These are phyloP conservation scores for Populus pruinosa DNA, from an alignment of 345 rosid species.

Conservation along the genomic window DNA sequence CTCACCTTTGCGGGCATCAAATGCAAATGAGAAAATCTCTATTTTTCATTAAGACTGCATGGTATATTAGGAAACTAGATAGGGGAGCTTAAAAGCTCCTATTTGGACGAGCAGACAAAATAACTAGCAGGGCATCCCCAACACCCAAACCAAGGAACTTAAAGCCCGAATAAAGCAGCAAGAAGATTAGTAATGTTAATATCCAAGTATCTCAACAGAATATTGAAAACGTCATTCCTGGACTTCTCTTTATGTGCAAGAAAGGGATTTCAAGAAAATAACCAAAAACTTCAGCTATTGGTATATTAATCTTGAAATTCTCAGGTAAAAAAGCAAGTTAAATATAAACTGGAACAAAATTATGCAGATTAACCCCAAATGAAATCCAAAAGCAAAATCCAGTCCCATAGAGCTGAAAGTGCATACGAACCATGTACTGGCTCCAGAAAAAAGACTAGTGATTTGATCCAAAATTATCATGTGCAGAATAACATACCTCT, in stretches of 20 bases:
- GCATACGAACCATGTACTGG: background rate
- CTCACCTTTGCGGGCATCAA: background rate
- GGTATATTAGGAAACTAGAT: background rate
- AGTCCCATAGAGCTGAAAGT: background rate
- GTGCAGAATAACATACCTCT: slow-evolving; percentile 53
- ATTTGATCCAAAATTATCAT: background rate
- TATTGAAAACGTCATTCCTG: background rate
- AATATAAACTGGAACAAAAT: background rate
- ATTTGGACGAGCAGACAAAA: background rate
- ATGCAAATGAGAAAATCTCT: background rate
- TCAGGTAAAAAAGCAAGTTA: background rate
- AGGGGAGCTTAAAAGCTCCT: background rate
- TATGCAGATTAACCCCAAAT: background rate
- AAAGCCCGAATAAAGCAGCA: background rate
- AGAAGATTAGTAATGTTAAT: background rate
- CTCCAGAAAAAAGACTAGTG: background rate
- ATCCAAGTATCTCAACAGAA: background rate
- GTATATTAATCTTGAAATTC: background rate
- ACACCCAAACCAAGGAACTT: background rate
- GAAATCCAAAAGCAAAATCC: background rate
- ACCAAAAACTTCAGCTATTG: background rate
- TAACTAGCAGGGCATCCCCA: background rate
- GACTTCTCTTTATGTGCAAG: background rate
- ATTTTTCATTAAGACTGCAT: background rate
- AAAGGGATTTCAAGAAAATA: background rate